phyloP scores from a whole-genome alignment of 1,284 basidiomycete species.

The Heterobasidion parviporum region DNA sequence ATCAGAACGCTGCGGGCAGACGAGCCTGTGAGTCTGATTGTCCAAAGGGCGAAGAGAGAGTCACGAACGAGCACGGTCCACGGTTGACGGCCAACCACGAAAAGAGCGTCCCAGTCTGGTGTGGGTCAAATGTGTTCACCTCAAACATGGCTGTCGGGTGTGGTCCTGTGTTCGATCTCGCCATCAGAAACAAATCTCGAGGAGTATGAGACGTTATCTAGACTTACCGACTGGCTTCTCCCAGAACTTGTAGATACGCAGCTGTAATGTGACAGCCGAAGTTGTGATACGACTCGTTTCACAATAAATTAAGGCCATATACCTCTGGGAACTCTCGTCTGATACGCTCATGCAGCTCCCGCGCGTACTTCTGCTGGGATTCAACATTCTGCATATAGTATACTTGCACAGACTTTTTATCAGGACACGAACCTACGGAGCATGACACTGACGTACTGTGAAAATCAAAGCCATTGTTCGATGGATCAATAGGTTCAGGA shows the following conservation, averaged over 20 bases:
- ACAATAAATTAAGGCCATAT: conserved; percentile 1
- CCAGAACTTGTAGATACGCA: conserved; percentile 58
- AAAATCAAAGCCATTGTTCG: conserved; percentile 60
- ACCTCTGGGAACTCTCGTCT: conserved; percentile 67
- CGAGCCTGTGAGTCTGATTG: background rate
- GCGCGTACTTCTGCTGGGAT: conserved; percentile 40
- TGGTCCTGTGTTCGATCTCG: conserved; percentile 29
- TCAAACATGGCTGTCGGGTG: conserved; percentile 67
- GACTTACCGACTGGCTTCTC: conserved; percentile 51
- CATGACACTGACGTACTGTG: conserved; percentile 36
- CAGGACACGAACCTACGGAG: background rate
- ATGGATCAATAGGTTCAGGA: conserved; percentile 40
- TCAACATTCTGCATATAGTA: conserved; percentile 52
- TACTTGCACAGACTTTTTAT: conserved; percentile 28
- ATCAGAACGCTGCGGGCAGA: conserved; percentile 45
- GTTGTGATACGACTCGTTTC: background rate
- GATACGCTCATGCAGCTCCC: conserved; percentile 56
- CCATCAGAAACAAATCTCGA: background rate
- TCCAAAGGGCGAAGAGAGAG: background rate
- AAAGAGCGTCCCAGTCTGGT: conserved; percentile 58
- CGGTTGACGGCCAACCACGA: conserved; percentile 58
- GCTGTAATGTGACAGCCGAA: conserved; percentile 25
- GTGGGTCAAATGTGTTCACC: conserved; percentile 57
- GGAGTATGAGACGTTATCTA: background rate
- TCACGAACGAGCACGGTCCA: conserved; percentile 56